Evolutionary conservation across 1,139 yeast genomes (phyloP).

Genomic region (Hansenula sp.): DNA sequence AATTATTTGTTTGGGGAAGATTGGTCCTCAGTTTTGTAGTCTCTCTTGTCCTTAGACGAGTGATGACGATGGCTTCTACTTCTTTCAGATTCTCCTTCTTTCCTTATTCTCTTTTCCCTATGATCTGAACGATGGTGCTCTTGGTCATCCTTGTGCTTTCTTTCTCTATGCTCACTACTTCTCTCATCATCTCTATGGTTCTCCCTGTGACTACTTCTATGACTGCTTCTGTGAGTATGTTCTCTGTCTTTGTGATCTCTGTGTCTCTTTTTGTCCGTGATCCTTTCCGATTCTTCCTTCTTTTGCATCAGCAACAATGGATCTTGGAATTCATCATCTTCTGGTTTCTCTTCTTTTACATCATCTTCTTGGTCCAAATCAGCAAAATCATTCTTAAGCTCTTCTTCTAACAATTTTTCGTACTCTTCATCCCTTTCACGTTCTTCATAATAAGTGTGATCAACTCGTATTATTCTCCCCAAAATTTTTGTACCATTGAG

Average conservation of each 20-base stretch:
- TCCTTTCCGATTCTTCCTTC: neutral
- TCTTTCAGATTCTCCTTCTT: neutral
- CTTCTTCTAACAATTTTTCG: constrained; percentile 16
- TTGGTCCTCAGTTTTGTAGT: too few species aligned
- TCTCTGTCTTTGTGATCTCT: neutral
- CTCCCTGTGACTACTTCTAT: constrained; percentile 1
- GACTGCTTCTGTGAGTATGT: neutral
- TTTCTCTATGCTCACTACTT: constrained; percentile 1
- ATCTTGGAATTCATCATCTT: constrained; percentile 8
- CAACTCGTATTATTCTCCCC: constrained; percentile 61
- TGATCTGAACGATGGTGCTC: neutral
- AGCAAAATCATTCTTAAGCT: constrained; percentile 3
- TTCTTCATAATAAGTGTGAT: constrained; percentile 66
- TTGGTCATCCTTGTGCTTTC: neutral
- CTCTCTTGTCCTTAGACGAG: too few species aligned
- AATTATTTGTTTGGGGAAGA: too few species aligned
- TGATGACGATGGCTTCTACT: too few species aligned
- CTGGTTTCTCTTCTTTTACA: neutral
- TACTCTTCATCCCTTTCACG: constrained; percentile 45
- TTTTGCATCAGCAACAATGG: constrained; percentile 8
- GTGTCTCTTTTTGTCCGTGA: neutral
- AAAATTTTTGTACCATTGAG: constrained; percentile 65
- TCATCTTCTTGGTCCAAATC: constrained; percentile 1
- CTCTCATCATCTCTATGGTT: neutral
- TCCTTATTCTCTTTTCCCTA: neutral